Evolutionary conservation across 1,139 yeast genomes (phyloP), one percentile per base, ranked within the genome.

Genomic region (Hyphopichia khmerensis): DNA sequence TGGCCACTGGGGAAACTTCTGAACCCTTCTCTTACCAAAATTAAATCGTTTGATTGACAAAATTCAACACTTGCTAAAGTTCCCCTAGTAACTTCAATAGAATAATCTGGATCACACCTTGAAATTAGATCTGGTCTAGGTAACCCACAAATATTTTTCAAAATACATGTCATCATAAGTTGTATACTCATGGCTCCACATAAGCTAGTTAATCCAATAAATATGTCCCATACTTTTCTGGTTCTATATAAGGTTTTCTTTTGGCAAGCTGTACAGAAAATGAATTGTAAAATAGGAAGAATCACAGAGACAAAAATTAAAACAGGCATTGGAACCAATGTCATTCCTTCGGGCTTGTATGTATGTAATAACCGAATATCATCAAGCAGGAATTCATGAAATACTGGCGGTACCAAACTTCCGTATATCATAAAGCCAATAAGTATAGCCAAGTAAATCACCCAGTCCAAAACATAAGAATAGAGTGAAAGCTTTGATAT

Each of bases 1-100:
- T 77, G 81, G 1, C 80, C 81, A 42, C 80, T 75, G 1, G 82
- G 81, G 47, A 77, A 76, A 3, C 77, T 63, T 46, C 79, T 61
- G 46, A 76, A 72, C 0, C 81, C 82, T 55, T 76, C 80, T 42
- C 59, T 57, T 0, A 77, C 44, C 7, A 69, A 40, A n/a, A 48
- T 43, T 9, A 53, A 35, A 40, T 69, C 50, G 1, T 52, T 46
- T 34, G 60, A 64, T 0, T 60, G 49, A 49, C 82, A 77, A 3
- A 68, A 49, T 0, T 55, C 60, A n/a, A 69, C 65, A 14, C 65
- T 64, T 6, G 65, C 59, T 35, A 74, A 52, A 0, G 44, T 41
- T 13, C 62, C 55, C 17, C 45, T 43, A 6, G 60, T 52, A 14
- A 39, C 29, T 10, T 13, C 32, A 3, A 58, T 40, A n/a, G 41